Evolutionary conservation across 441 rosid species (phyloP), one percentile per base, ranked within the genome.

Genomic region (Croton setiger): DNA sequence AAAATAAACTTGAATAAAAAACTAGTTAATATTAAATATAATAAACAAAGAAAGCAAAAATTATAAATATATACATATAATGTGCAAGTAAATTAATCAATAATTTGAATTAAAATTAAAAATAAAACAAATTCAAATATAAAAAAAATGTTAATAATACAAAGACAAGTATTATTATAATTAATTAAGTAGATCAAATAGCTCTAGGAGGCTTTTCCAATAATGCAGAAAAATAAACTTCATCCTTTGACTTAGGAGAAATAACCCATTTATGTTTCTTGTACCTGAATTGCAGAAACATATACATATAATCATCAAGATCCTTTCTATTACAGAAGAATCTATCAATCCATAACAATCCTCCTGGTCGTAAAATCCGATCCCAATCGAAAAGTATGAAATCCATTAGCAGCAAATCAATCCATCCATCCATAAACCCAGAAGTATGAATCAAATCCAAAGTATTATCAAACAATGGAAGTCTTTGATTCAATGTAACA

Each of bases 201-300:
- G 93, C 95, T 73, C 92, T 79, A 20, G 90, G 93, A 71, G 97
- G 96, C 72, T 93, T 93, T 90, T 93, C 93, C 5, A 93, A 71
- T 67, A 91, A 64, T 21, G 98, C 96, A 65, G 98, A 93, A 57
- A 91, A 87, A 69, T 85, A 93, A 67, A 86, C 90, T 63, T 89
- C 89, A 37, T 86, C 80, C 37, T 80, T 76, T 7, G 96, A 91
- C 44, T 91, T 91, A 11, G 88, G 86, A 60, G 88, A 81, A 62
- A 91, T 31, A 60, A 78, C 80, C 96, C 98, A 89, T 79, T 80
- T 91, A 64, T 87, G 93, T 78, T 91, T 93, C 93, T 81, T 89
- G 83, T 89, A 91, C 67, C 90, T 83, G 70, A 93, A 86, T 68
- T 93, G 96, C 80, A 87, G 78, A 72, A 91, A 86, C 97, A 89